A percentile compares a stretch with the other conserved stretches of the same genome.
Conservation (phyloP, 2,329 filamentous ascomycete species). For the Penicillium brasilianum region DNA sequence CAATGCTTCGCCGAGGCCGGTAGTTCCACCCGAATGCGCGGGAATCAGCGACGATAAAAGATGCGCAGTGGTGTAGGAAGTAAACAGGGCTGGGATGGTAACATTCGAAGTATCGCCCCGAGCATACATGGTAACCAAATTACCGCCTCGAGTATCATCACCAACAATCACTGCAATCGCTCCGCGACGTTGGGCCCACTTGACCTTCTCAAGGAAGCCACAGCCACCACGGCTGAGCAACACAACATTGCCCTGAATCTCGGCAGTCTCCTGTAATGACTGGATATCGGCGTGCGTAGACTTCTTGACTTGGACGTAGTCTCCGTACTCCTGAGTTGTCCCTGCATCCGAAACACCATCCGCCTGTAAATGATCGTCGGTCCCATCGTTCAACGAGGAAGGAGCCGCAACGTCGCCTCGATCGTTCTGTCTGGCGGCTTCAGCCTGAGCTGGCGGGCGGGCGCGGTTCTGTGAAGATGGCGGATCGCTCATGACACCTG, state of each 20-base stretch:
- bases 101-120: constrained; percentile 93
- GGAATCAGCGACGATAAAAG: constrained; percentile 86
- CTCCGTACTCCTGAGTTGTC: constrained; percentile 41
- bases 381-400: constrained; percentile 69
- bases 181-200: constrained; percentile 92
- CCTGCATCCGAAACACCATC: constrained; percentile 45
- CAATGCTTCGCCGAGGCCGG: constrained; percentile 63
- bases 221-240: constrained; percentile 90
- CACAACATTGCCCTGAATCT: constrained; percentile 92
- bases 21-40: constrained; percentile 66
- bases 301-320: constrained; percentile 40
- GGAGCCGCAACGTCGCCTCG: constrained; percentile 19
- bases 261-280: constrained; percentile 85
- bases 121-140: constrained; percentile 97
- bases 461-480: constrained; percentile 26
- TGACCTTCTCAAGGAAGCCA: constrained; percentile 94
- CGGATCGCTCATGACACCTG: constrained; percentile 30
- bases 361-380: constrained; percentile 78
- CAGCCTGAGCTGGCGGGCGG: constrained; percentile 32
- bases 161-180: constrained; percentile 91
- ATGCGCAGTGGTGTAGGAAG: constrained; percentile 91
- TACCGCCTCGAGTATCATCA: constrained; percentile 86
- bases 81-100: constrained; percentile 92
- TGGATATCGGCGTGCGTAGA: constrained; percentile 83
- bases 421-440: constrained; percentile 26